Conservation (phyloP, 1,284 basidiomycete genomes). For the Microbotryum scabiosae region DNA sequence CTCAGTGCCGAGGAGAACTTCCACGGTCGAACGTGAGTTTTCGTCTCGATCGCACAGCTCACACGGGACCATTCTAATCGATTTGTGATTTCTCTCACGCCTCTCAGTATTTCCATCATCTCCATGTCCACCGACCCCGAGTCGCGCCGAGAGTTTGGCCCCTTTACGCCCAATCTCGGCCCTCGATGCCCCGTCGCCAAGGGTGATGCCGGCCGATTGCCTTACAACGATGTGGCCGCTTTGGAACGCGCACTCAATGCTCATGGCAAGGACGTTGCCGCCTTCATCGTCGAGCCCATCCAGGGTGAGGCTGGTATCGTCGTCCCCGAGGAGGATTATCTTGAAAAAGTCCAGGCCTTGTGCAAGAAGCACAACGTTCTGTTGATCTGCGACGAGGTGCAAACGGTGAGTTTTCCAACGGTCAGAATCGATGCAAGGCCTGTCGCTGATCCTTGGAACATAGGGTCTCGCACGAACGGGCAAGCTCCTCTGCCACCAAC, state of each 20-base stretch:
- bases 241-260: constrained; percentile 71
- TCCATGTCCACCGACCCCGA: constrained; percentile 96
- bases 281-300: constrained; percentile 93
- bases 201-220: constrained; percentile 49
- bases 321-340: constrained; percentile 84
- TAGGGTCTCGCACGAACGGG: constrained; percentile 76
- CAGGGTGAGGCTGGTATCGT: constrained; percentile 97
- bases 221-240: constrained; percentile 74
- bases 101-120: constrained; percentile 25
- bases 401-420: constrained; percentile 49
- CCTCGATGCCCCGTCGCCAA: constrained; percentile 52
- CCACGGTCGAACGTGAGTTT: constrained; percentile 85
- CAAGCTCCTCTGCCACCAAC: constrained; percentile 76
- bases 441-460: constrained; percentile 35
- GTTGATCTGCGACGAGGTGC: constrained; percentile 95
- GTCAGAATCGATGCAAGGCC: constrained; percentile 33
- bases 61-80: neutral
- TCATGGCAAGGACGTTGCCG: constrained; percentile 76
- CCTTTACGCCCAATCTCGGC: constrained; percentile 78
- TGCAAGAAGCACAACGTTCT: constrained; percentile 93
- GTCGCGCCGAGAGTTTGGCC: constrained; percentile 77
- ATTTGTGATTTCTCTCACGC: neutral
- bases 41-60: constrained; percentile 56
- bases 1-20: constrained; percentile 85
- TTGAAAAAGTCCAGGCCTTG: constrained; percentile 63